phyloP scores from a whole-genome alignment of 495 filamentous ascomycete species.

The Tuber calosporum region DNA sequence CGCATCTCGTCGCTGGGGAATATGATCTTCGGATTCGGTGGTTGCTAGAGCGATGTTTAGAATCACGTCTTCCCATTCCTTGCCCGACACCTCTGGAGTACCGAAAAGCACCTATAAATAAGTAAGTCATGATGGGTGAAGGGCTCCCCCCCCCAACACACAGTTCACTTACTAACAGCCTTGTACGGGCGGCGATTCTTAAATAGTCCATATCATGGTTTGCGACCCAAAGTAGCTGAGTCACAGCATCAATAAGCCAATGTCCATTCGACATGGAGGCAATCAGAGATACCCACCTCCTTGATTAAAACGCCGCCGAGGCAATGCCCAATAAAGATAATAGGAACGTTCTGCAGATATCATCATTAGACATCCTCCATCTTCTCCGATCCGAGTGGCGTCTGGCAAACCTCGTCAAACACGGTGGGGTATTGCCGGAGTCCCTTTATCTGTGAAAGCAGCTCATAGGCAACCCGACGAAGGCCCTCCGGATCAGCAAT shows the following conservation, averaged over 20 bases:
- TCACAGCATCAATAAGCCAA: background rate
- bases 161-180: background rate
- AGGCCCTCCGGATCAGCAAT: background rate
- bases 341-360: slow-evolving; percentile 1
- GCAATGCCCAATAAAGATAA: background rate
- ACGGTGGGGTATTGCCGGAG: background rate
- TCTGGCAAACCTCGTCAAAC: slow-evolving; percentile 2
- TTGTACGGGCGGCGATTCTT: background rate
- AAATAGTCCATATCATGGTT: background rate
- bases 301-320: background rate
- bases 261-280: background rate
- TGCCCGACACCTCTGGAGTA: background rate
- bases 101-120: background rate
- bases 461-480: background rate
- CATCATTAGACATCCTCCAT: background rate
- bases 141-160: background rate
- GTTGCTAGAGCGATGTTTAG: background rate
- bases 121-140: background rate
- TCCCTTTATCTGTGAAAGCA: slow-evolving; percentile 3
- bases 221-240: background rate
- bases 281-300: background rate
- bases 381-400: background rate
- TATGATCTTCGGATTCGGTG: background rate
- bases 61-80: background rate
- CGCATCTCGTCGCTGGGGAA: background rate